A percentile compares a stretch with the other conserved stretches of the same genome.
Evolutionary conservation across 129 eudicot genomes (phyloP).

Genomic region (Cynara cardunculus): DNA sequence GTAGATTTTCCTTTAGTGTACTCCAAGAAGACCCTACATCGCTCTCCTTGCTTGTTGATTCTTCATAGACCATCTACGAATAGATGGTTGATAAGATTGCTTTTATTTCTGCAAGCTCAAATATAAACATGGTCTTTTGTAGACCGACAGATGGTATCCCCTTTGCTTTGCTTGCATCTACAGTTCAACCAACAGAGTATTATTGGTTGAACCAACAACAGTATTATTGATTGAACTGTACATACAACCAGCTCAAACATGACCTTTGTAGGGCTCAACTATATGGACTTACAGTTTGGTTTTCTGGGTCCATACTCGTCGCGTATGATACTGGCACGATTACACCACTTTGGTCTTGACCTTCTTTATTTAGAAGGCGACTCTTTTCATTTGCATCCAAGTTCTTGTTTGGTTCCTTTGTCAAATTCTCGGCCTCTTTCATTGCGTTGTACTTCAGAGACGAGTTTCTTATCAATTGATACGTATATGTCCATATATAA

Average conservation of each 20-base stretch:
- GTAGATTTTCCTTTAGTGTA: constrained; percentile 29
- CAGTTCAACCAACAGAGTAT: background rate
- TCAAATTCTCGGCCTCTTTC: constrained; percentile 30
- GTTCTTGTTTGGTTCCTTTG: constrained; percentile 52
- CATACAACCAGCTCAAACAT: background rate
- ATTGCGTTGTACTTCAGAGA: constrained; percentile 33
- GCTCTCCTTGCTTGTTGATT: constrained; percentile 13
- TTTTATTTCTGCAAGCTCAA: background rate
- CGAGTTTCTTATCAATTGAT: constrained; percentile 58
- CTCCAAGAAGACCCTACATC: constrained; percentile 25
- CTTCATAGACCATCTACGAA: constrained; percentile 38
- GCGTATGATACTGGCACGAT: constrained; percentile 22
- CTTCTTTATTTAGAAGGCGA: constrained; percentile 44
- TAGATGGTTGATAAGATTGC: background rate
- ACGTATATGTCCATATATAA: constrained; percentile 79
- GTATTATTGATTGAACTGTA: background rate
- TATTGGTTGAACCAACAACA: background rate
- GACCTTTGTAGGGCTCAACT: background rate
- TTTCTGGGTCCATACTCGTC: constrained; percentile 22
- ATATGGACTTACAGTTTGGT: constrained; percentile 33
- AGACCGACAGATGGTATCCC: background rate
- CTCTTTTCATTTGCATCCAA: constrained; percentile 53
- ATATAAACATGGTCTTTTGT: background rate
- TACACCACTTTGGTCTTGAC: constrained; percentile 15
- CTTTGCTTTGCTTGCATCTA: background rate